Conservation (phyloP, 345 rosid genomes). For the Isatis tinctoria region DNA sequence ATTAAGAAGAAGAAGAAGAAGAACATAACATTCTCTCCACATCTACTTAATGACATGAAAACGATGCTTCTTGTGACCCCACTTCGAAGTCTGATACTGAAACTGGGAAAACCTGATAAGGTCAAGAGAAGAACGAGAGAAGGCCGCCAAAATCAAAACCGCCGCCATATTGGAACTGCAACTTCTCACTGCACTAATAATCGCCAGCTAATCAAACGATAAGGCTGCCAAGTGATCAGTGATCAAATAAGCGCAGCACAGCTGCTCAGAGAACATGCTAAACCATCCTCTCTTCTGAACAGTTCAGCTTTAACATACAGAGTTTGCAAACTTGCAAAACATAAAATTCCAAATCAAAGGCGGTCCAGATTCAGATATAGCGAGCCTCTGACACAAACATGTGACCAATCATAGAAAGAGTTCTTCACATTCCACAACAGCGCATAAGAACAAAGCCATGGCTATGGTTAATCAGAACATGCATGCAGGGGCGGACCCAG, state of each 20-base stretch:
- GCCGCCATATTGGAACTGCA: conserved; percentile 10
- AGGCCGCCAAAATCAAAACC: background rate
- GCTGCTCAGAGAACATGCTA: background rate
- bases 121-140: background rate
- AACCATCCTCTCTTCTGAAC: background rate
- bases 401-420: too few species aligned
- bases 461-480: too few species aligned
- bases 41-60: conserved; percentile 8
- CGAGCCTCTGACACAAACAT: too few species aligned
- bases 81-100: background rate
- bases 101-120: background rate
- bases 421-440: too few species aligned
- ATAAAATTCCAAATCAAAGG: background rate
- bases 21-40: background rate
- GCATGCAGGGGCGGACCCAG: too few species aligned
- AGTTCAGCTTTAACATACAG: background rate
- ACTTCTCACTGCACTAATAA: background rate
- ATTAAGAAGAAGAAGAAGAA: conserved; percentile 14
- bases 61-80: conserved; percentile 12
- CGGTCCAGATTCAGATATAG: background rate
- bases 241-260: background rate
- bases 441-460: too few species aligned
- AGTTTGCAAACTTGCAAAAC: background rate
- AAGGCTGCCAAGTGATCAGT: background rate
- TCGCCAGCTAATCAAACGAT: background rate